A percentile compares a stretch with the other conserved stretches of the same genome.
These are phyloP conservation scores for Citrullus amarus DNA, from an alignment of 306 rosid species.

Conservation along the genomic window DNA sequence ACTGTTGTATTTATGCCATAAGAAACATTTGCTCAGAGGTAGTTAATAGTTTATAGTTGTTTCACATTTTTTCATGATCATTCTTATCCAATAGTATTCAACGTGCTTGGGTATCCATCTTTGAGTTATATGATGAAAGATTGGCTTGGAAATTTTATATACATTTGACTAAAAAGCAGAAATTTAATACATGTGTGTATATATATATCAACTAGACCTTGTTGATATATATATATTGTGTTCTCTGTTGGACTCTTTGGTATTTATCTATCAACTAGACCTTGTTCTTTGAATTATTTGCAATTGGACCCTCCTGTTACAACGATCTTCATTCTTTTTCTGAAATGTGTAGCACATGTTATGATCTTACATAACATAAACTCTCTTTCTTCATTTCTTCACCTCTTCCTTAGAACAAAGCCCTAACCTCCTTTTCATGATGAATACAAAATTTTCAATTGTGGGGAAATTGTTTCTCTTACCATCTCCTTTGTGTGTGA, in stretches of 20 bases:
- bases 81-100: too few species aligned
- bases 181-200: background rate
- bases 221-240: background rate
- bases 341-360: background rate
- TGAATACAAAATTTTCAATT: background rate
- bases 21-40: too few species aligned
- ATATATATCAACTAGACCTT: too few species aligned
- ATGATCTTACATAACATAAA: background rate
- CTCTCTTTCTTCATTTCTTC: background rate
- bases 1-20: too few species aligned
- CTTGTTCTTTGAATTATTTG: background rate
- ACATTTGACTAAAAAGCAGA: background rate
- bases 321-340: background rate
- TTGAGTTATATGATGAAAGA: too few species aligned
- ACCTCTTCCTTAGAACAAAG: background rate
- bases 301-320: background rate
- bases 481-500: too few species aligned
- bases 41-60: too few species aligned
- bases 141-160: too few species aligned
- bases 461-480: background rate
- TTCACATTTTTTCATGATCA: too few species aligned
- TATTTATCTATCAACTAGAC: background rate
- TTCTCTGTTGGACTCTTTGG: background rate
- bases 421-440: background rate
- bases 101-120: too few species aligned